These are phyloP conservation scores for Lodderomyces margitis DNA, from an alignment of 1,139 yeast species.

Conservation along the genomic window DNA sequence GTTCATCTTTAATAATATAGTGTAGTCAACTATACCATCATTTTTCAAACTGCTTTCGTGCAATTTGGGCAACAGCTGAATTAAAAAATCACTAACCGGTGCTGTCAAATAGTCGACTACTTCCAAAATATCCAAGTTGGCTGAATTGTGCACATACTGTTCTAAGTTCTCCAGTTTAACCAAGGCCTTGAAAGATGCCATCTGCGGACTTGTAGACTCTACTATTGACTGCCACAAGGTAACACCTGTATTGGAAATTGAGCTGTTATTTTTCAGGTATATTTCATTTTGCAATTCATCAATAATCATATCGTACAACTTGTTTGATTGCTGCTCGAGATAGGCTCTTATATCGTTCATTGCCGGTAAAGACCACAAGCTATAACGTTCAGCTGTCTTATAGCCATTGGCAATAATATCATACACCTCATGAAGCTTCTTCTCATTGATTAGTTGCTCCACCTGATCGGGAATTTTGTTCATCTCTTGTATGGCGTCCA, in stretches of 20 bases:
- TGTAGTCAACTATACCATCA: conserved; percentile 27
- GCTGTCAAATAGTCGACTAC: conserved; percentile 48
- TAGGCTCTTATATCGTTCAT: conserved; percentile 56
- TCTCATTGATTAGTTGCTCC: conserved; percentile 64
- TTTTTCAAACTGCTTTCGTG: conserved; percentile 23
- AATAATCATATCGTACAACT: conserved; percentile 66
- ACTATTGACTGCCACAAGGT: conserved; percentile 30
- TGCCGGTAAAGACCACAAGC: conserved; percentile 62
- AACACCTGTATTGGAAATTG: conserved; percentile 9
- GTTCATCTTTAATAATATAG: conserved; percentile 29
- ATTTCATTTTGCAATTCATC: conserved; percentile 77
- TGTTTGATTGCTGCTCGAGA: conserved; percentile 61
- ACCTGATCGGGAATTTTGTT: conserved; percentile 59
- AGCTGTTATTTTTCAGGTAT: conserved; percentile 49
- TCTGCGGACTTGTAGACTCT: conserved; percentile 29
- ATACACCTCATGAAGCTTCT: conserved; percentile 70
- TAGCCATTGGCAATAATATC: conserved; percentile 57
- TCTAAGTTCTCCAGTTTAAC: conserved; percentile 49
- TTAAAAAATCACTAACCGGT: conserved; percentile 38
- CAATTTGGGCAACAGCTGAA: conserved; percentile 31
- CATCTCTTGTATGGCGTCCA: conserved; percentile 67
- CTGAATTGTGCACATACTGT: conserved; percentile 53
- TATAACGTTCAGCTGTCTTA: conserved; percentile 54
- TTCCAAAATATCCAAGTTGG: conserved; percentile 56
- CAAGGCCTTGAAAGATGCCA: conserved; percentile 38